Evolutionary conservation across 2,329 filamentous ascomycete genomes (phyloP), one percentile per base, ranked within the genome.

Genomic region (Aspergillus sergii): DNA sequence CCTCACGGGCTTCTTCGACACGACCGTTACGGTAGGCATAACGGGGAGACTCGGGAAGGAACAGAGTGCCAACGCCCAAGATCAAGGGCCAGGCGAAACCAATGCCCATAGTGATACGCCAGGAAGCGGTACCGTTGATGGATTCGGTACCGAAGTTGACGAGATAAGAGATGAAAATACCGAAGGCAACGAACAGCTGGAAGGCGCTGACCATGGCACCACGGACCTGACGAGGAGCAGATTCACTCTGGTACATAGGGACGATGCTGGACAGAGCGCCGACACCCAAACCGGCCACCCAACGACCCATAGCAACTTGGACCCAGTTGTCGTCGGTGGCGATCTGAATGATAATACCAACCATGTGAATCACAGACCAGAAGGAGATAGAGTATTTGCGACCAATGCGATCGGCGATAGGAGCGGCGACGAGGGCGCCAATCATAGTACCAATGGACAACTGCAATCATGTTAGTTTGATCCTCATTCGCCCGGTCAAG

Each of bases 41-140:
- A 50, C 86, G 83, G n/a, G 86, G 86, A 14, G 81, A 84, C 68
- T 88, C 86, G 19, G 83, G 83, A 30, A 88, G 79, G 73, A 86
- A 84, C 28, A 84, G 71, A 57, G 87, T 86, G 26, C 85, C 85
- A 41, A 82, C 62, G 55, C 81, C 81, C 72, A 88, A 84, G 58
- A 87, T 81, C 30, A 81, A 73, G 5, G 85, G 81, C 81, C 84
- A 87, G 68, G 86, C 80, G 68, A 86, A 87, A 23, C 84, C 85
- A 55, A 88, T 79, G 8, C 85, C 86, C 80, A 87, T 86, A 45
- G 80, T 78, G 62, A 83, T 81, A 28, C 81, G 75, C 81, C 81
- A 83, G 1, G 79, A 79, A 34, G 74, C 76, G 80, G 74, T 88
- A 50, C 73, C 76, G 9, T 75, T 26, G 56, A 78, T 75, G 28